Percentiles rank a stretch among this genome's conserved stretches.
phyloP scores from a whole-genome alignment of 805 yeast species.

The Cyberlindnera japonica region DNA sequence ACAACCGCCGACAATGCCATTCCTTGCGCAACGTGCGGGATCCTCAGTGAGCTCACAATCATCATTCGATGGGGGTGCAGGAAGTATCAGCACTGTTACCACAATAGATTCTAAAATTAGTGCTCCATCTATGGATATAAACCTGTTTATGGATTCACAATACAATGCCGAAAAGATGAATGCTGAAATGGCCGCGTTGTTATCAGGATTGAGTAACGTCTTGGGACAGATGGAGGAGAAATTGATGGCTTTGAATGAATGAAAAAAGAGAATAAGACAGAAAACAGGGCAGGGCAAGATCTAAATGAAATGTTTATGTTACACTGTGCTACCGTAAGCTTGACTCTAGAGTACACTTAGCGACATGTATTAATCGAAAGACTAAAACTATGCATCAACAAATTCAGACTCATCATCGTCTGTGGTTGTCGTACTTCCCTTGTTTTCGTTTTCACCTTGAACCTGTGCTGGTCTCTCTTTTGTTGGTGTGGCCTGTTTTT shows the following conservation, averaged over 20 bases:
- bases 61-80: constrained; percentile 8
- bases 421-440: background rate
- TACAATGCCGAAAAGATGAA: constrained; percentile 25
- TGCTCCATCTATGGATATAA: constrained; percentile 18
- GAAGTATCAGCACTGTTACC: constrained; percentile 2
- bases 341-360: no score
- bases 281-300: no score
- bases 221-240: constrained; percentile 32
- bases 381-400: constrained; percentile 21
- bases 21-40: constrained; percentile 14
- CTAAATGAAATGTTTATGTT: no score
- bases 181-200: constrained; percentile 24
- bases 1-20: constrained; percentile 18
- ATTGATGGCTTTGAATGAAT: constrained; percentile 22
- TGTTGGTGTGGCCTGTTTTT: constrained; percentile 8
- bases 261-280: no score
- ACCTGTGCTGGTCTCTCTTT: no score
- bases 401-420: constrained; percentile 17
- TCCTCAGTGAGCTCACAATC: constrained; percentile 18
- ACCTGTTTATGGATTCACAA: constrained; percentile 24
- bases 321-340: no score
- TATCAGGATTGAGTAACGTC: constrained; percentile 21
- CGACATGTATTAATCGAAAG: no score
- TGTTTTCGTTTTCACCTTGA: no score
- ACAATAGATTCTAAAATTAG: constrained; percentile 9